Evolutionary conservation across 305 asterid genomes (phyloP).

Genomic region (Ilex paraguariensis): DNA sequence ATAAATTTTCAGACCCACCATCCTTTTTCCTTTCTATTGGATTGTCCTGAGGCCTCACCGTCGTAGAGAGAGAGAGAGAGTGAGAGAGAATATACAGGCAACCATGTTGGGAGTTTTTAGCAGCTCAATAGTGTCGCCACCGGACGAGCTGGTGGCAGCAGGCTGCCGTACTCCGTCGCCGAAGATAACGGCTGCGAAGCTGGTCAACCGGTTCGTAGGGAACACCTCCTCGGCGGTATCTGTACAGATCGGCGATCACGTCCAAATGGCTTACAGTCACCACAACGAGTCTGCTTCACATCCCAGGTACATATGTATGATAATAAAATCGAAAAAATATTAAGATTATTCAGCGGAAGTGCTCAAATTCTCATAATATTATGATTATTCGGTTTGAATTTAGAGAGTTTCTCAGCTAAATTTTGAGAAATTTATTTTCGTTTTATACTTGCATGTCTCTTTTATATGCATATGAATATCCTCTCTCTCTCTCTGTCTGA

Average conservation of each 20-base stretch:
- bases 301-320: conserved; percentile 54
- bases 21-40: conserved; percentile 13
- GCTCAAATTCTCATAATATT: no score
- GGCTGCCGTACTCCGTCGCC: conserved; percentile 99
- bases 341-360: no score
- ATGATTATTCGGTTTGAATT: no score
- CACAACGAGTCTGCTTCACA: conserved; percentile 49
- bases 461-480: no score
- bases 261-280: conserved; percentile 78
- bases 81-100: conserved; percentile 12
- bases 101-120: conserved; percentile 90
- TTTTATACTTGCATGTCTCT: no score
- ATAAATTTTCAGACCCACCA: conserved; percentile 36
- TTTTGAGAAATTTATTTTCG: no score
- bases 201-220: conserved; percentile 66
- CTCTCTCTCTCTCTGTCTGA: no score
- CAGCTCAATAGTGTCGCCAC: conserved; percentile 80
- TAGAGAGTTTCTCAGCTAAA: no score
- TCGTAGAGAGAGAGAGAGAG: conserved; percentile 14
- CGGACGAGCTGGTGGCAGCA: conserved; percentile 97
- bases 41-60: conserved; percentile 13
- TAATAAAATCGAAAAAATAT: no score
- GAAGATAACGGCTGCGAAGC: conserved; percentile 72
- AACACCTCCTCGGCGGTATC: conserved; percentile 70
- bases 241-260: conserved; percentile 75